Evolutionary conservation across 805 yeast genomes (phyloP), one percentile per base, ranked within the genome.

Genomic region (Saccharomyces mikatae): DNA sequence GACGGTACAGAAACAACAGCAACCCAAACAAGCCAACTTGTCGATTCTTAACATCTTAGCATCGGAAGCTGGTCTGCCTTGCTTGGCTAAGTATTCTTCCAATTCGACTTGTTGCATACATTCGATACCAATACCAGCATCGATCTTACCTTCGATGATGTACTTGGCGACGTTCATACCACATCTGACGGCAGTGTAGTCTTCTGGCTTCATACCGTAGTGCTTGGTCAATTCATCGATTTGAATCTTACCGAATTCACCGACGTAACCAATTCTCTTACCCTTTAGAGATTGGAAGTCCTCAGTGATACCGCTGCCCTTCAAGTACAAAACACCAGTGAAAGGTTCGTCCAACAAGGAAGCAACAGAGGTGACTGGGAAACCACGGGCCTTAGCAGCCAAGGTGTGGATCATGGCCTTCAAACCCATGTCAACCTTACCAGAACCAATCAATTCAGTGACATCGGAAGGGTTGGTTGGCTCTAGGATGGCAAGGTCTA

Each of bases 351-450:
- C 83, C 56, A 80, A 70, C 49, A 80, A 67, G 3, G 82, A 78
- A 2, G 79, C 83, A 50, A 80, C 75, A 14, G 83, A 77, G 26
- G 82, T 80, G 24, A 80, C 82, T 29, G 81, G 81, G 63, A 71
- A 80, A 11, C 82, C 82, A 57, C 83, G 74, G 10, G 83, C 83
- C 63, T 79, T 79, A 24, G 82, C 83, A 52, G 83, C 83, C 55
- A 80, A 68, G 4, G 83, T 80, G 61, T 80, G 83, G 59, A 80
- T 79, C 83, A 80, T 80, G 47, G 83, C 83, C 63, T 80, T 80
- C 58, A 80, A 70, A 13, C 83, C 83, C 80, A 80, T 77, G 67
- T 80, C 83, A 49, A 78, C 72, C 57, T 80, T 80, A 30, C 83
- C 83, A 1, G 80, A 73, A 5, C 83, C 83, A 64, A 80, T 76